Evolutionary conservation across 2,329 filamentous ascomycete genomes (phyloP), one percentile per base, ranked within the genome.

Genomic region (Ophiostoma montium): DNA sequence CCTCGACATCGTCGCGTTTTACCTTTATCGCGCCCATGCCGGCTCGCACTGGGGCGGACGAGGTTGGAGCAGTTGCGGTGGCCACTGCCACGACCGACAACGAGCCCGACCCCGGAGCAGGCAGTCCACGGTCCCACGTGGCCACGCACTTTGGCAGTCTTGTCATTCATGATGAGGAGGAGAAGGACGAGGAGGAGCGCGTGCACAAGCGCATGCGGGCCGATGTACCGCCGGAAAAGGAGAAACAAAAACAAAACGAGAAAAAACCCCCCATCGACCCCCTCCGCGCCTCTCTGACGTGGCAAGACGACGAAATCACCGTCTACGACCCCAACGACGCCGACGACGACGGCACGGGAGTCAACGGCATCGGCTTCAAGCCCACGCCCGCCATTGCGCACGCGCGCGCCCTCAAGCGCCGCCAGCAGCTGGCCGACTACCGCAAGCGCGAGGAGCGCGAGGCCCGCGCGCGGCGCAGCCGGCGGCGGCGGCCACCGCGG

Each of bases 251-350:
- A n/a, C n/a, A n/a, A n/a, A n/a, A n/a, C n/a, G n/a, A n/a, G n/a
- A n/a, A n/a, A n/a, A n/a, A n/a, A n/a, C n/a, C 23, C 32, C 19
- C 39, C 27, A 63, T 69, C 47, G 75, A 78, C 49, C 74, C 75
- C 0, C 59, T 78, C 10, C 69, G 76, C 33, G 76, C 77, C 7
- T 70, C 76, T 3, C 65, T 82, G 47, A 82, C 79, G 2, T 83
- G 79, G 79, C 77, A 78, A 57, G 76, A 81, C 54, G 74, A 82
- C 55, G 79, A 82, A 58, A 82, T 83, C 52, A 82, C 79, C 2
- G 69, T 81, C 27, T 79, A 82, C 60, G 74, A 81, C 55, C 75
- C 77, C 0, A 67, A 77, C 36, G 79, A 82, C 58, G 70, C 74
- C 53, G 78, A 83, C 54, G 79, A 83, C 57, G 79, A 83, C 57